A percentile compares a stretch with the other conserved stretches of the same genome.
These are phyloP conservation scores for Cercospora zeae-maydis DNA, from an alignment of 2,329 filamentous ascomycete species.

Conservation along the genomic window DNA sequence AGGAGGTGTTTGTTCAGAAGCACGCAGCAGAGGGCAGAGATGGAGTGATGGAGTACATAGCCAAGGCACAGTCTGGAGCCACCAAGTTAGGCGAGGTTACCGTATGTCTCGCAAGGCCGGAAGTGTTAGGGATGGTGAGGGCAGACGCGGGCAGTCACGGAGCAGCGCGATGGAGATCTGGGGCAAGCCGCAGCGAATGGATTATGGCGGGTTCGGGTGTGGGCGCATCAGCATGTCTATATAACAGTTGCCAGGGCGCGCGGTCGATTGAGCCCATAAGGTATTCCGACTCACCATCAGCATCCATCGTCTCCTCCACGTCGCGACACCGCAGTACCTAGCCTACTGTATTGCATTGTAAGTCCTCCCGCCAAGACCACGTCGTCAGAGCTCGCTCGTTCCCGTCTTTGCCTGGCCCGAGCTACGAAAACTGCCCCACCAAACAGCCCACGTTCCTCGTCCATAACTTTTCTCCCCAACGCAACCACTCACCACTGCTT, in stretches of 20 bases:
- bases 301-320: too few species aligned
- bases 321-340: too few species aligned
- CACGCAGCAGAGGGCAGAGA: neutral
- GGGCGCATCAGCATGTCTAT: neutral
- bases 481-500: neutral
- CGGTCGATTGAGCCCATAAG: neutral
- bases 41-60: neutral
- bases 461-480: neutral
- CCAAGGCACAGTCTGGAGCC: constrained; percentile 6
- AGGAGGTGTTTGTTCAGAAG: neutral
- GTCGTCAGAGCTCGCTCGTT: constrained; percentile 1
- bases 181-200: constrained; percentile 1
- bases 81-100: neutral
- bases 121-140: constrained; percentile 3
- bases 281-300: too few species aligned
- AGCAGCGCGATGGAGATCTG: neutral
- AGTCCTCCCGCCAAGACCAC: neutral
- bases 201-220: neutral
- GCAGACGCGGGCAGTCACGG: neutral
- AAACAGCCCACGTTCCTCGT: constrained; percentile 2
- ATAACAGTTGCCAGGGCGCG: neutral
- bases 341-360: neutral
- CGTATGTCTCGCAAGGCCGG: constrained; percentile 4
- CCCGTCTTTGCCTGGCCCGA: neutral
- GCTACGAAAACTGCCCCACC: neutral